Percentiles rank a stretch among this genome's conserved stretches.
Evolutionary conservation across 805 yeast species (phyloP).

Genomic region (Yarrowia hollandica): DNA sequence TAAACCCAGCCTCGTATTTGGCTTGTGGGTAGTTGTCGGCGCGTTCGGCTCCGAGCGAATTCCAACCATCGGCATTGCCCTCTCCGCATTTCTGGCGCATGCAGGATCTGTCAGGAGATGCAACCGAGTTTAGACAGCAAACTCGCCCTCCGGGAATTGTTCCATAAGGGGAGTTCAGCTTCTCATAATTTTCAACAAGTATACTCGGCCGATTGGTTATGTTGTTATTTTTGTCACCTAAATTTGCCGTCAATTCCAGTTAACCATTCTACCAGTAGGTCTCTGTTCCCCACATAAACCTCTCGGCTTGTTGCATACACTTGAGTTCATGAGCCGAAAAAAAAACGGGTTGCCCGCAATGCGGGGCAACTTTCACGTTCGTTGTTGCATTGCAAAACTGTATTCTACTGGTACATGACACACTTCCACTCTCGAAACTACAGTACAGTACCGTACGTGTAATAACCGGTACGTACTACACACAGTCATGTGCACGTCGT

Average conservation of each 20-base stretch:
- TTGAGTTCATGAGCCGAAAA: slow-evolving; percentile 22
- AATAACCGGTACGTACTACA: too few species aligned
- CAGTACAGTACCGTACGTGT: too few species aligned
- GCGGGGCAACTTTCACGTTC: slow-evolving; percentile 30
- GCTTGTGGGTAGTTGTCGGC: slow-evolving; percentile 13
- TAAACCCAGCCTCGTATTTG: background rate
- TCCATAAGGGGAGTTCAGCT: background rate
- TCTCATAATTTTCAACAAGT: too few species aligned
- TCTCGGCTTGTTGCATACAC: slow-evolving; percentile 14
- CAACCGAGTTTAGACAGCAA: slow-evolving; percentile 9
- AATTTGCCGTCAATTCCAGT: too few species aligned
- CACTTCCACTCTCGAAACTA: too few species aligned
- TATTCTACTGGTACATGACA: background rate
- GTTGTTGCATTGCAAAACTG: background rate
- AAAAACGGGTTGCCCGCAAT: slow-evolving; percentile 24
- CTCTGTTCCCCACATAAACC: background rate
- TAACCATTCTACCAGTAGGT: too few species aligned
- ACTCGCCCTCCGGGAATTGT: background rate
- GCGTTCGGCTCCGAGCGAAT: slow-evolving; percentile 16
- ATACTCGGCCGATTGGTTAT: too few species aligned
- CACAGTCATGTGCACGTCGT: background rate
- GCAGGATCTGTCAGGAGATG: slow-evolving; percentile 10
- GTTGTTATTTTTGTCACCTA: too few species aligned
- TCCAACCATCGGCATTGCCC: background rate
- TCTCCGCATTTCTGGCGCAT: slow-evolving; percentile 21